Evolutionary conservation across 257 asterid species (phyloP).

Genomic region (Capsicum pubescens): DNA sequence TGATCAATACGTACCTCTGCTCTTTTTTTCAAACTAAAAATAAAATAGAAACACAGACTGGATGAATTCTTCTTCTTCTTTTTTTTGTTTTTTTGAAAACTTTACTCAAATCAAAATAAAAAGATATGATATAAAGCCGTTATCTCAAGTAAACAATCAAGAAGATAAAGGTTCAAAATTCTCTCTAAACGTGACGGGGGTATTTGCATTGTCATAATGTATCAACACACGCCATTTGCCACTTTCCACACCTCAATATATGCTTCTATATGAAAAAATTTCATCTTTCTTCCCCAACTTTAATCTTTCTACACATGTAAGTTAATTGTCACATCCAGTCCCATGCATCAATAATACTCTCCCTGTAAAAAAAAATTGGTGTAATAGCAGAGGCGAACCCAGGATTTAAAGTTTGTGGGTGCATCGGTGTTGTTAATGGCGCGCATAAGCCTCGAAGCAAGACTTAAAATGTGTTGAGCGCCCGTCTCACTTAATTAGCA

Average conservation of each 20-base stretch:
- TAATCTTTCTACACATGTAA: background rate
- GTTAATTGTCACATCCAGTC: background rate
- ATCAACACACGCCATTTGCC: constrained; percentile 43
- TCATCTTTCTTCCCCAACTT: background rate
- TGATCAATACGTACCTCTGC: background rate
- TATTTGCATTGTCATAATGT: constrained; percentile 74
- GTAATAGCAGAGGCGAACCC: too few species aligned
- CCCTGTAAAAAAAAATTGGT: background rate
- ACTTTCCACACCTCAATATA: background rate
- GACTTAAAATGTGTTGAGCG: too few species aligned
- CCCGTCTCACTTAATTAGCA: too few species aligned
- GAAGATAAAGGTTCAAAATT: constrained; percentile 13
- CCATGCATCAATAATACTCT: background rate
- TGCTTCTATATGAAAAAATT: background rate
- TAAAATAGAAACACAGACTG: background rate
- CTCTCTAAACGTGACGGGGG: constrained; percentile 81
- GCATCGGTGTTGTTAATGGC: too few species aligned
- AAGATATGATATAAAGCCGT: too few species aligned
- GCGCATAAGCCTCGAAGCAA: too few species aligned
- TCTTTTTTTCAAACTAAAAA: background rate
- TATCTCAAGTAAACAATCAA: too few species aligned
- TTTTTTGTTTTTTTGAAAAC: background rate
- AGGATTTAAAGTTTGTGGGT: too few species aligned
- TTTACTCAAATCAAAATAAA: too few species aligned
- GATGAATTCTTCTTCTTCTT: background rate